Percentiles rank a stretch among this genome's conserved stretches.
phyloP scores from a whole-genome alignment of 2,329 filamentous ascomycete species.

The Scytalidium lignicola region DNA sequence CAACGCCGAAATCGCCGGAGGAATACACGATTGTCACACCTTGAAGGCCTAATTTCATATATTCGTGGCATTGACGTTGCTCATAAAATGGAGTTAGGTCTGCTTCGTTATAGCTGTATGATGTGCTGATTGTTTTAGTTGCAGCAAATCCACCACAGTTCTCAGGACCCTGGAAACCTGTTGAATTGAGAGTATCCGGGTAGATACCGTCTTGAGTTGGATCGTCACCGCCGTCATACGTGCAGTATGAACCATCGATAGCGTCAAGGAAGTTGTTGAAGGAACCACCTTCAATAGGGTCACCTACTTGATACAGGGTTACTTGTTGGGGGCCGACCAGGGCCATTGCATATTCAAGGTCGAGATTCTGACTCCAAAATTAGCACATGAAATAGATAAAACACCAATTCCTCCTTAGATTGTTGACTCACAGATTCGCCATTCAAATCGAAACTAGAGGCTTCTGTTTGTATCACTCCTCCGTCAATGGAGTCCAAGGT shows the following conservation, averaged over 20 bases:
- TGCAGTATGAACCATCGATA: constrained; percentile 44
- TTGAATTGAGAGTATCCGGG: constrained; percentile 21
- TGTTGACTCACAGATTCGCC: constrained; percentile 37
- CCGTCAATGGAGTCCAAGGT: constrained; percentile 42
- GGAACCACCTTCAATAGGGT: constrained; percentile 34
- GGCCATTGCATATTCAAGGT: constrained; percentile 49
- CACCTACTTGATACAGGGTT: constrained; percentile 40
- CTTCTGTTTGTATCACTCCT: constrained; percentile 36
- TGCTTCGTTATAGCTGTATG: constrained; percentile 48
- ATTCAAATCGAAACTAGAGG: constrained; percentile 31
- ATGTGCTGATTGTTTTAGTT: constrained; percentile 50
- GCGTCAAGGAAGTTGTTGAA: constrained; percentile 44
- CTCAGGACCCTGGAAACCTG: constrained; percentile 32
- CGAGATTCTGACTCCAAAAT: constrained; percentile 33
- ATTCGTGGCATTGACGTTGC: constrained; percentile 47
- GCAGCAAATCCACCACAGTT: constrained; percentile 21
- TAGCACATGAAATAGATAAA: constrained; percentile 4
- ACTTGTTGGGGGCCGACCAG: constrained; percentile 46
- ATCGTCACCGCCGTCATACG: constrained; percentile 12
- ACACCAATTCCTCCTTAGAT: no score
- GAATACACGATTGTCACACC: constrained; percentile 45
- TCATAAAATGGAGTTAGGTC: constrained; percentile 42
- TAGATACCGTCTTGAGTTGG: constrained; percentile 27
- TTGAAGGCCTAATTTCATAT: constrained; percentile 48
- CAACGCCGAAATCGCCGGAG: constrained; percentile 43